A percentile compares a stretch with the other conserved stretches of the same genome.
Conservation (phyloP, 2,329 filamentous ascomycete species). For the Geosmithia morbida region DNA sequence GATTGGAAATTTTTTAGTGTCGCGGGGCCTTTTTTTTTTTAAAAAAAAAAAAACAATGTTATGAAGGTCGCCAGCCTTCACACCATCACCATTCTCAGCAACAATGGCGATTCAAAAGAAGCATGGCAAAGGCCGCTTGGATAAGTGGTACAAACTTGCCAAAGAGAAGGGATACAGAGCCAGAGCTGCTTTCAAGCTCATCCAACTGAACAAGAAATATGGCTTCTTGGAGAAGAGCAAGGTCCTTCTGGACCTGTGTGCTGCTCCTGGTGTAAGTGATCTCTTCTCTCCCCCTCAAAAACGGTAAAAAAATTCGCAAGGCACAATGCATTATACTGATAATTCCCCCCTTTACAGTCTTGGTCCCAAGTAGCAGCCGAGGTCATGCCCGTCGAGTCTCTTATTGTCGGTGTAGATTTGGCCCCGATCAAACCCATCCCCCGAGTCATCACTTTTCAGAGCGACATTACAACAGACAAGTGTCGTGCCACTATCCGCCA, state of each 20-base stretch:
- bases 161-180: conserved; percentile 98
- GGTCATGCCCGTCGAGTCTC: conserved; percentile 77
- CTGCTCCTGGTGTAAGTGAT: conserved; percentile 66
- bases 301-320: neutral
- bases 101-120: conserved; percentile 96
- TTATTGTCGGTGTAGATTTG: conserved; percentile 91
- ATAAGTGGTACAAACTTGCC: conserved; percentile 97
- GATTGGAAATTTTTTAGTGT: conserved; percentile 13
- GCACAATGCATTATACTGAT: conserved; percentile 10
- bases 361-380: conserved; percentile 96
- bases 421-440: conserved; percentile 93
- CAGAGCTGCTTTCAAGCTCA: conserved; percentile 92
- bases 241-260: conserved; percentile 93
- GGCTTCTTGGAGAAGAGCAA: conserved; percentile 94
- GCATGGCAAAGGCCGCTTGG: conserved; percentile 93
- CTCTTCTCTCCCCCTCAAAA: neutral
- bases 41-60: no score
- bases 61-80: conserved; percentile 3
- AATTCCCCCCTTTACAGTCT: conserved; percentile 34
- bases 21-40: conserved; percentile 5
- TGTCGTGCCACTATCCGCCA: conserved; percentile 79
- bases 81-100: neutral
- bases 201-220: conserved; percentile 98
- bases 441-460: conserved; percentile 87
- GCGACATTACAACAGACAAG: conserved; percentile 95